Conservation (phyloP, 345 rosid genomes). For the Bruguiera sexangula region DNA sequence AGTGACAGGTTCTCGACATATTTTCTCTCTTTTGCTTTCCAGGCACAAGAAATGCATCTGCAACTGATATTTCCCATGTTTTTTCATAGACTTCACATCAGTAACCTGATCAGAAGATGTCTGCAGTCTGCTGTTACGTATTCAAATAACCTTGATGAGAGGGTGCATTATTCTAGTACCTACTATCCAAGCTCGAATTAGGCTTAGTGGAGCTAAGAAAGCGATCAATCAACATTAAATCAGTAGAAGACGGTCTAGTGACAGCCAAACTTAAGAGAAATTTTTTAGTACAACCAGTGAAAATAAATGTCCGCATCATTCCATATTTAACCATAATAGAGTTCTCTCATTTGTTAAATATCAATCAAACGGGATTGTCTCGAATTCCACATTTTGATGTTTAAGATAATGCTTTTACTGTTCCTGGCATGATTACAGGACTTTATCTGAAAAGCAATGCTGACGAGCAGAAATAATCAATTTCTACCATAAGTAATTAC, state of each 20-base stretch:
- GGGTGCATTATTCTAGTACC: background rate
- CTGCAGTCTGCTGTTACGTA: background rate
- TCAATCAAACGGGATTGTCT: constrained; percentile 7
- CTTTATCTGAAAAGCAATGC: background rate
- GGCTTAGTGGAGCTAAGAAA: background rate
- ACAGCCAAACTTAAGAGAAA: background rate
- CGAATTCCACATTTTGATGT: background rate
- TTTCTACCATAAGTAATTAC: background rate
- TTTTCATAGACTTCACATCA: background rate
- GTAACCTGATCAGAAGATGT: background rate
- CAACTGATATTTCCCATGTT: constrained; percentile 3
- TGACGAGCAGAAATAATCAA: background rate
- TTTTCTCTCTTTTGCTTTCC: background rate
- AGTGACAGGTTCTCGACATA: background rate
- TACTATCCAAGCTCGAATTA: background rate
- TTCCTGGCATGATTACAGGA: background rate
- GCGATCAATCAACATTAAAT: background rate
- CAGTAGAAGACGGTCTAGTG: background rate
- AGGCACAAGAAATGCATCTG: background rate
- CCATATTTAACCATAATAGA: no score
- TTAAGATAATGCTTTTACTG: constrained; percentile 5
- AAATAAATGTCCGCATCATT: background rate
- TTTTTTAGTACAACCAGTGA: background rate
- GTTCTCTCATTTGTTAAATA: background rate
- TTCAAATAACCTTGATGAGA: background rate